phyloP scores from a whole-genome alignment of 306 rosid species.

The Alnus glutinosa region DNA sequence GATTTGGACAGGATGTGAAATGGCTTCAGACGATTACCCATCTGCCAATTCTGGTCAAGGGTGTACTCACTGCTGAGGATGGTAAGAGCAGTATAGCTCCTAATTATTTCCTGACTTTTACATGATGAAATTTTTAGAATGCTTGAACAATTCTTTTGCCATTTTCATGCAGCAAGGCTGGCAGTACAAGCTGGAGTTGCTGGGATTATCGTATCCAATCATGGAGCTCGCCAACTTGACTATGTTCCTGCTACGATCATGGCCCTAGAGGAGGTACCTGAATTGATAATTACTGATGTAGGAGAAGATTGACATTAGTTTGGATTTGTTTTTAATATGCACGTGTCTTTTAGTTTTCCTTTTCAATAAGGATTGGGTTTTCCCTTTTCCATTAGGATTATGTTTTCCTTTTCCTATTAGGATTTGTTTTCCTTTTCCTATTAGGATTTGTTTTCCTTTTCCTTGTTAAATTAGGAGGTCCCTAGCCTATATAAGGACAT shows the following conservation, averaged over 20 bases:
- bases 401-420: no score
- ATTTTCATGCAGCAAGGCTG: slow-evolving; percentile 67
- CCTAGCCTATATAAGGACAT: no score
- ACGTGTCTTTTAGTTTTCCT: no score
- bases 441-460: no score
- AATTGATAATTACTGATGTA: not conserved
- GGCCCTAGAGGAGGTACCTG: slow-evolving; percentile 85
- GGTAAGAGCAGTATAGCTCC: slow-evolving; percentile 45
- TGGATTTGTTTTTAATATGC: no score
- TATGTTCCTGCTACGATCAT: slow-evolving; percentile 84
- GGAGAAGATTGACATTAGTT: no score
- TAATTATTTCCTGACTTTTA: not conserved
- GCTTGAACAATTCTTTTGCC: not conserved
- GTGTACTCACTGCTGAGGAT: slow-evolving; percentile 93
- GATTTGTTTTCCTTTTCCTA: no score
- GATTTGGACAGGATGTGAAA: slow-evolving; percentile 74
- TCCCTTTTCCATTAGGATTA: no score
- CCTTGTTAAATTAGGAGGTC: no score
- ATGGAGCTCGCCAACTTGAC: slow-evolving; percentile 97
- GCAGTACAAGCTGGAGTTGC: slow-evolving; percentile 86
- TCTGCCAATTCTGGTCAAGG: slow-evolving; percentile 91
- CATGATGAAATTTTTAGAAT: slow-evolving; percentile 1
- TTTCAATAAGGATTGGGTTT: no score
- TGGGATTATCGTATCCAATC: slow-evolving; percentile 92
- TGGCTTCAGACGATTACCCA: slow-evolving; percentile 96